phyloP scores from a whole-genome alignment of 495 filamentous ascomycete species.

The Tricharina praecox region DNA sequence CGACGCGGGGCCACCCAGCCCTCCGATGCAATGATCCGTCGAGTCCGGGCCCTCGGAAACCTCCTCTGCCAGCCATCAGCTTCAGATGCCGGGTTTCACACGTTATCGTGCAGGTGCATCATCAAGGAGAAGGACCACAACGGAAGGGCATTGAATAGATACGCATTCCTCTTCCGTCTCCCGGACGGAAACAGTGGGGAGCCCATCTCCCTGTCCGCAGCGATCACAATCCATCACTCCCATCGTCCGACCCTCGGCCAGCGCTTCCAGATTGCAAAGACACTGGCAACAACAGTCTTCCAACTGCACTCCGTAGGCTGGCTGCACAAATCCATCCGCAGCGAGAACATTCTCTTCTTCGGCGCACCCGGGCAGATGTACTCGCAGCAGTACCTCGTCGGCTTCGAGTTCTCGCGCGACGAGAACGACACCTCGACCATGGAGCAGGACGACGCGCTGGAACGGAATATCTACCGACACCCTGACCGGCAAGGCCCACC shows the following conservation, averaged over 20 bases:
- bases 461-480: constrained; percentile 13
- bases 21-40: not conserved
- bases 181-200: not conserved
- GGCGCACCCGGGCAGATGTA: not conserved
- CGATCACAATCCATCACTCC: not conserved
- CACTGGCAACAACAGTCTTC: not conserved
- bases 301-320: constrained; percentile 7
- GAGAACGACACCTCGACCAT: constrained; percentile 7
- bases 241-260: constrained; percentile 1
- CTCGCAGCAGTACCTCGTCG: constrained; percentile 6
- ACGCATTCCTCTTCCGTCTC: not conserved
- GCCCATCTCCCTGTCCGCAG: not conserved
- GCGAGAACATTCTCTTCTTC: constrained; percentile 11
- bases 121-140: not conserved
- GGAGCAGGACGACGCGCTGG: constrained; percentile 1
- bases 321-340: constrained; percentile 8
- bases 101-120: not conserved
- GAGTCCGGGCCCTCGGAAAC: not conserved
- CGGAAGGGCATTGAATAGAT: not conserved
- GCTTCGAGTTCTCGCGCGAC: constrained; percentile 11
- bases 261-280: constrained; percentile 4
- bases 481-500: constrained; percentile 6
- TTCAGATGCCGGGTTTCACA: not conserved
- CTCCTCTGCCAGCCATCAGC: not conserved
- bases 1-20: not conserved